A percentile compares a stretch with the other conserved stretches of the same genome.
Evolutionary conservation across 202 grass and related monocot species (phyloP).

Genomic region (Panicum hallii): DNA sequence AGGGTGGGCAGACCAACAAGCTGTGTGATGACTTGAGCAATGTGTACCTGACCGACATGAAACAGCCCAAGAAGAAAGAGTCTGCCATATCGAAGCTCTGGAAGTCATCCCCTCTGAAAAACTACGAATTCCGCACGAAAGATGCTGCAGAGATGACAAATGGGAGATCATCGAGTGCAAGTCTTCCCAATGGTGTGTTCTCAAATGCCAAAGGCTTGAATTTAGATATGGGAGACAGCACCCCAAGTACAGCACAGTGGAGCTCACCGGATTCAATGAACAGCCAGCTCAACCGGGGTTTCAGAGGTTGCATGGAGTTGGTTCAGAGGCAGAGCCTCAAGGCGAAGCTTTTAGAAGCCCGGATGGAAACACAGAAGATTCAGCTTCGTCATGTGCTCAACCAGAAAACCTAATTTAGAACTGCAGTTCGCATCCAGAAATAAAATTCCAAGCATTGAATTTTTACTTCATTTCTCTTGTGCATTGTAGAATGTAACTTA

Average conservation of each 20-base stretch:
- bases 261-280: constrained; percentile 78
- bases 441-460: constrained; percentile 45
- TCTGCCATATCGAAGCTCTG: constrained; percentile 76
- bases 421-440: constrained; percentile 32
- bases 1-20: constrained; percentile 48
- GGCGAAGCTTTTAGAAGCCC: constrained; percentile 82
- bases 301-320: constrained; percentile 88
- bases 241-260: constrained; percentile 67
- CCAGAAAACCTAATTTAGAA: constrained; percentile 67
- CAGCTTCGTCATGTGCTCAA: constrained; percentile 82
- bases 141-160: constrained; percentile 40
- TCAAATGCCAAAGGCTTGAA: constrained; percentile 48
- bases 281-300: constrained; percentile 63
- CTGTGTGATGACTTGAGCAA: constrained; percentile 47
- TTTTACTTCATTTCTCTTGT: constrained; percentile 38
- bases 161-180: constrained; percentile 52
- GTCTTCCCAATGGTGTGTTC: constrained; percentile 55
- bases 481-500: constrained; percentile 44
- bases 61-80: constrained; percentile 71
- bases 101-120: constrained; percentile 68
- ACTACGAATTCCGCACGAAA: constrained; percentile 53
- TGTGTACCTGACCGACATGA: constrained; percentile 51
- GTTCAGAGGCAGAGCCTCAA: constrained; percentile 89
- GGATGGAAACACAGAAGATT: constrained; percentile 86
- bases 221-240: constrained; percentile 51